A percentile compares a stretch with the other conserved stretches of the same genome.
These are phyloP conservation scores for Pseudomonodictys pantanalensis DNA, from an alignment of 495 filamentous ascomycete genomes.

Conservation along the genomic window DNA sequence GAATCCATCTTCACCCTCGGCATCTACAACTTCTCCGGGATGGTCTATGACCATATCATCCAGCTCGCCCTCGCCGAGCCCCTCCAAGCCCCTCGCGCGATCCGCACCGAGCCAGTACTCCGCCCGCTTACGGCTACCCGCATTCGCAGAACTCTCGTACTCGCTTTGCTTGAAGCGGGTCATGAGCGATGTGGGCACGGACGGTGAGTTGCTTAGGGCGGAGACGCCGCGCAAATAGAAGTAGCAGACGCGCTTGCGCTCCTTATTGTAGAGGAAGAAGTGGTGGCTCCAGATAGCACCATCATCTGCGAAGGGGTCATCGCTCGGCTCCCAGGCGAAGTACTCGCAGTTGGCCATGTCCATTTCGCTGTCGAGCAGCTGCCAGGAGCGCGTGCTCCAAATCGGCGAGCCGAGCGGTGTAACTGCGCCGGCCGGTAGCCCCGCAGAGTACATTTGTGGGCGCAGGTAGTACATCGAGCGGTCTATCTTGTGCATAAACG, in stretches of 20 bases:
- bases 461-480: conserved; percentile 80
- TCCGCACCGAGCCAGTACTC: conserved; percentile 77
- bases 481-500: conserved; percentile 81
- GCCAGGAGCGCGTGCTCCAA: conserved; percentile 89
- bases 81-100: conserved; percentile 30
- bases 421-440: conserved; percentile 31
- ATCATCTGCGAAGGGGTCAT: conserved; percentile 81
- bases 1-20: conserved; percentile 15
- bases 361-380: conserved; percentile 89
- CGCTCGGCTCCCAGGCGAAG: conserved; percentile 79
- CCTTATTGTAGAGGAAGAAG: conserved; percentile 97
- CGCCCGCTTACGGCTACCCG: conserved; percentile 69
- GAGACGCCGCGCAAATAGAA: conserved; percentile 84
- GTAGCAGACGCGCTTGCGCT: conserved; percentile 90
- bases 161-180: conserved; percentile 18
- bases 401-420: conserved; percentile 44
- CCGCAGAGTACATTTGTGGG: conserved; percentile 49
- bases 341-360: conserved; percentile 74
- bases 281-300: conserved; percentile 93
- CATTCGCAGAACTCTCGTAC: conserved; percentile 31
- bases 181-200: conserved; percentile 36
- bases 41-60: conserved; percentile 36
- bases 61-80: conserved; percentile 17
- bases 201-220: conserved; percentile 67
- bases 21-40: conserved; percentile 31